These are phyloP conservation scores for Pichia sp. DNA, from an alignment of 1,139 yeast species.

Conservation along the genomic window DNA sequence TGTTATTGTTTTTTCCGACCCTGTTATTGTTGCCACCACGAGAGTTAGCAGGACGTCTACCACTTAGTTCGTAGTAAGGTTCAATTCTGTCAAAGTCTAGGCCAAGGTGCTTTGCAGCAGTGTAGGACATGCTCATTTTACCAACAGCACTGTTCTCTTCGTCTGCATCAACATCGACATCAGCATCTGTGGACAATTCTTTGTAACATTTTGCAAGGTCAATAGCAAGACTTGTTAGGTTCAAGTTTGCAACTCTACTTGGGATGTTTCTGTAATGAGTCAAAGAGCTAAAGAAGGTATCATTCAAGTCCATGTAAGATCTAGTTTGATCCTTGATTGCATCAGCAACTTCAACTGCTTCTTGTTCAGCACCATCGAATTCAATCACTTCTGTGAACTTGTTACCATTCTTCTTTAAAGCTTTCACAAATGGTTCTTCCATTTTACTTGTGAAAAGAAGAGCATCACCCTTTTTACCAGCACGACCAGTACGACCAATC, in stretches of 20 bases:
- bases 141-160: background rate
- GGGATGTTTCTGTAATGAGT: conserved; percentile 30
- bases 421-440: conserved; percentile 43
- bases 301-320: conserved; percentile 22
- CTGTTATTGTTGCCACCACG: conserved; percentile 5
- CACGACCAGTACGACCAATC: conserved; percentile 96
- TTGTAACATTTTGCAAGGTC: conserved; percentile 14
- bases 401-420: conserved; percentile 44
- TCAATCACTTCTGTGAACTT: conserved; percentile 35
- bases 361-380: conserved; percentile 9
- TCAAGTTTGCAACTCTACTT: conserved; percentile 18
- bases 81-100: conserved; percentile 10
- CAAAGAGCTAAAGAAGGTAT: conserved; percentile 29
- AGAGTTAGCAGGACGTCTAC: conserved; percentile 9
- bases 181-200: conserved; percentile 2
- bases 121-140: conserved; percentile 10
- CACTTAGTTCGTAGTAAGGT: conserved; percentile 12
- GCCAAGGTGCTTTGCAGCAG: conserved; percentile 12
- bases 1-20: conserved; percentile 12
- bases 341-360: conserved; percentile 23
- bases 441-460: conserved; percentile 40
- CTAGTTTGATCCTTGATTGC: conserved; percentile 21
- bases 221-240: conserved; percentile 17
- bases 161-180: conserved; percentile 4
- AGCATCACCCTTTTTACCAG: conserved; percentile 73